Base-by-base conservation (phyloP, 2,329 filamentous ascomycete genomes). In the Cercospora sojina region DNA sequence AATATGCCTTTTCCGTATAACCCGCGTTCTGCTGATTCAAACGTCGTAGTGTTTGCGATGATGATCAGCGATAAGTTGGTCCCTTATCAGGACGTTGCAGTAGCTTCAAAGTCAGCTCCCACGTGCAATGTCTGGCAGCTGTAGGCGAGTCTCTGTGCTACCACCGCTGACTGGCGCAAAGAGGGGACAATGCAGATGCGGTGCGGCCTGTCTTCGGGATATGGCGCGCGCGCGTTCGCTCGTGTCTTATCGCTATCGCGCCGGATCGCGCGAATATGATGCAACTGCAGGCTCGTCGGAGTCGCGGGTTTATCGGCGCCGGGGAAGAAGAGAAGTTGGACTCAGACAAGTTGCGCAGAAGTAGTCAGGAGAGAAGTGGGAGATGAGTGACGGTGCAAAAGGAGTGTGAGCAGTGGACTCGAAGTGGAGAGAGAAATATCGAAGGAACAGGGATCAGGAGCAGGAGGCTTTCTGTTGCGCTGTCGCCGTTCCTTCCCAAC, bases 221-320 rank as follows among this genome's bases (percentile, higher is more conserved):
- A 29, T 18, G 31, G 31, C 53, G 27, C 53, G 53, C 53, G 51
- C 51, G 27, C 41, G 41, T 23, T 47, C 41, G 51, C 25, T 27
- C 23, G 27, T 29, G 53, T 57, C 53, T 57, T 57, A 57, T 57
- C 53, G 53, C 53, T 57, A 57, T 57, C 53, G 53, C 53, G 53
- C 12, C 47, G 47, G 47, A 12, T 51, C 23, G 47, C 23, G 47
- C 47, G 25, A 27, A 51, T 25, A 13, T 51, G 47, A 23, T 27
- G 47, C 23, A 51, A 23, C 47, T 51, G 47, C 47, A 25, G 20
- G 23, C 10, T 27, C 20, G 47, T 51, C 47, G 47, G 47, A 8
- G 23, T 51, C 47, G 47, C 47, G 47, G 47, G 5, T 23, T 23
- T 6, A 7, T n/a, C 47, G 23, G 47, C 18, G 47, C 12, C 47